These are phyloP conservation scores for Aspergillus alliaceus DNA, from an alignment of 2,329 filamentous ascomycete species.

Conservation along the genomic window DNA sequence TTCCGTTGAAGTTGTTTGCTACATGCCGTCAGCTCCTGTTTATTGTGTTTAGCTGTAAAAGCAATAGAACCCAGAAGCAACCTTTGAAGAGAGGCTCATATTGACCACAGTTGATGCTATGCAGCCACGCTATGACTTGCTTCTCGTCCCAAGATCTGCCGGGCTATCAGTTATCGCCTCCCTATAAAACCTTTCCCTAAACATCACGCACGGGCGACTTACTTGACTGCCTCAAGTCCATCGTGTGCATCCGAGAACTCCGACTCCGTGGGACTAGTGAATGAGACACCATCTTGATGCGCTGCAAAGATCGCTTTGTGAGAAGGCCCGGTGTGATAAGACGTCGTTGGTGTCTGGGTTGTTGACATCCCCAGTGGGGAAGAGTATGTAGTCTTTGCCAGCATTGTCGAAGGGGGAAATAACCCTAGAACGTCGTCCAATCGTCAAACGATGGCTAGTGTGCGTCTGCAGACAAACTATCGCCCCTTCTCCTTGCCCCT, in stretches of 20 bases:
- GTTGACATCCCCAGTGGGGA: constrained; percentile 30
- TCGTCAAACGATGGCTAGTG: not conserved
- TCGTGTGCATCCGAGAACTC: constrained; percentile 82
- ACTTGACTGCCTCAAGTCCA: constrained; percentile 71
- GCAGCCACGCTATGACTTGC: constrained; percentile 85
- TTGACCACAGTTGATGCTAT: constrained; percentile 87
- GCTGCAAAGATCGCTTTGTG: constrained; percentile 31
- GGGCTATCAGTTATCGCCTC: constrained; percentile 24
- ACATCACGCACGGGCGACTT: constrained; percentile 28
- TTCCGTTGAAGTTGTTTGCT: constrained; percentile 94
- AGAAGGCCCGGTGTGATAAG: constrained; percentile 29
- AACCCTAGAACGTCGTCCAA: not conserved
- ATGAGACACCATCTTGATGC: constrained; percentile 45
- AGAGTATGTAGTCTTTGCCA: constrained; percentile 44
- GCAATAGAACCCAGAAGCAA: constrained; percentile 25
- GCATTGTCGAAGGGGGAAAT: constrained; percentile 27
- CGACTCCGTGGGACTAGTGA: constrained; percentile 83
- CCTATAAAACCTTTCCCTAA: not conserved
- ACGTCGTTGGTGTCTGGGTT: constrained; percentile 36
- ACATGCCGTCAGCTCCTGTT: not conserved
- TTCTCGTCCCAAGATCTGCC: constrained; percentile 81
- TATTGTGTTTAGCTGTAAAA: not conserved
- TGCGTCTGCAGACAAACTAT: not conserved
- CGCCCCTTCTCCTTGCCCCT: not conserved
- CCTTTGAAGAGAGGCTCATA: constrained; percentile 86